Evolutionary conservation across 2,329 filamentous ascomycete genomes (phyloP).

Genomic region (Aspergillaceae sp.): DNA sequence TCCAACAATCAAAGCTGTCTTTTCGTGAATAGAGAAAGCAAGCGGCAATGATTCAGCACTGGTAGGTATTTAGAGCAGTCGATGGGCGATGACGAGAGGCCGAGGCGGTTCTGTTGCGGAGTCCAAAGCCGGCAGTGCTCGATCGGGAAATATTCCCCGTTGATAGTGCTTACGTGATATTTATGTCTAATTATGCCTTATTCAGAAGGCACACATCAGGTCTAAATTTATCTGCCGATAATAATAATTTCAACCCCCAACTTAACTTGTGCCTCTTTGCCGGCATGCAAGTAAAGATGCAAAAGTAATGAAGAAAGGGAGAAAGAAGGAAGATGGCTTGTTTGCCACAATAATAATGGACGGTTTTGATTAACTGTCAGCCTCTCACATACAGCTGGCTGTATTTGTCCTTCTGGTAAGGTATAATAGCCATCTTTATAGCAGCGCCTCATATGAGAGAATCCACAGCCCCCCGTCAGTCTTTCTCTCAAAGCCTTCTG

Average conservation of each 20-base stretch:
- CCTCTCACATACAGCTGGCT: background rate
- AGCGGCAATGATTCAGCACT: no score
- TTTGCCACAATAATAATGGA: no score
- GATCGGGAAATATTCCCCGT: background rate
- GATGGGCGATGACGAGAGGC: background rate
- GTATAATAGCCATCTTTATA: background rate
- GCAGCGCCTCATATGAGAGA: background rate
- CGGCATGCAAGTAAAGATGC: no score
- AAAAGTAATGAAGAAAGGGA: no score
- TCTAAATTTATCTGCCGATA: background rate
- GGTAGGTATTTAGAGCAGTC: no score
- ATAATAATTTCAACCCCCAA: no score
- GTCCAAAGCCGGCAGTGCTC: background rate
- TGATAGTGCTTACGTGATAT: no score
- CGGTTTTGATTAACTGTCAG: background rate
- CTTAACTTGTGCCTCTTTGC: no score
- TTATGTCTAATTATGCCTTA: no score
- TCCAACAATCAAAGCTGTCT: no score
- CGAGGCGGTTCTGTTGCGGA: background rate
- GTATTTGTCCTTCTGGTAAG: background rate
- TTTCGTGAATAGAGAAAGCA: no score
- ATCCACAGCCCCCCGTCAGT: background rate
- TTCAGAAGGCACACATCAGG: background rate
- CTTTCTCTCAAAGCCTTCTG: background rate
- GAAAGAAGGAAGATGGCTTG: no score